Conservation (phyloP, 176 grass and related monocot genomes). For the Ampelocalamus luodianensis region DNA sequence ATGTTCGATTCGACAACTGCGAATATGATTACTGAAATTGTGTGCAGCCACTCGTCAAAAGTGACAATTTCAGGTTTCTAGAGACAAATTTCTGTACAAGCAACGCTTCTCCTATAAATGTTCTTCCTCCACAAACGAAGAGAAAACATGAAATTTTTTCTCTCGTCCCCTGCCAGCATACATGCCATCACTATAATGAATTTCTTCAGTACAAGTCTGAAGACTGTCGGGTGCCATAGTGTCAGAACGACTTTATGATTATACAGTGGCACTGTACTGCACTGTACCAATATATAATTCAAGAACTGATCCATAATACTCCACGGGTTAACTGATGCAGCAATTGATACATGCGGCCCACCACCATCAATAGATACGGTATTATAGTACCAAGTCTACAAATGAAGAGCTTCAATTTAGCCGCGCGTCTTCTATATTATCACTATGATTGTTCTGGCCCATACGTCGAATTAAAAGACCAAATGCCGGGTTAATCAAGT, state of each 20-base stretch:
- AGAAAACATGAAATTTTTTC: not conserved
- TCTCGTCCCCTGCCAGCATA: not conserved
- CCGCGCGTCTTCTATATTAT: not conserved
- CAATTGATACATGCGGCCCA: not conserved
- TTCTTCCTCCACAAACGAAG: constrained; percentile 2
- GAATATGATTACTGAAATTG: not conserved
- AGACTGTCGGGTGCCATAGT: not conserved
- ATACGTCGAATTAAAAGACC: not conserved
- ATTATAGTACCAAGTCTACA: not conserved
- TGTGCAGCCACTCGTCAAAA: not conserved
- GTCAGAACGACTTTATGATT: constrained; percentile 11
- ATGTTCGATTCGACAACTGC: not conserved
- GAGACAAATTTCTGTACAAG: not conserved
- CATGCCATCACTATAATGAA: constrained; percentile 4
- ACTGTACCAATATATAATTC: not conserved
- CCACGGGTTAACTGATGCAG: constrained; percentile 3
- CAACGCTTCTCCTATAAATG: not conserved
- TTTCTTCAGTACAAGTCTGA: constrained; percentile 29
- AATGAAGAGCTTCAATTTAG: constrained; percentile 13
- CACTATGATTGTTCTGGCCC: not conserved
- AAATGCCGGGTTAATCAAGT: constrained; percentile 2
- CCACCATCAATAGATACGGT: not conserved
- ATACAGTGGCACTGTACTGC: not conserved
- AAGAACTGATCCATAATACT: constrained; percentile 2
- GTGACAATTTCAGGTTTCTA: not conserved